Percentiles rank a stretch among this genome's conserved stretches.
Evolutionary conservation across 2,329 filamentous ascomycete genomes (phyloP).

Genomic region (Microascus cirrosus): DNA sequence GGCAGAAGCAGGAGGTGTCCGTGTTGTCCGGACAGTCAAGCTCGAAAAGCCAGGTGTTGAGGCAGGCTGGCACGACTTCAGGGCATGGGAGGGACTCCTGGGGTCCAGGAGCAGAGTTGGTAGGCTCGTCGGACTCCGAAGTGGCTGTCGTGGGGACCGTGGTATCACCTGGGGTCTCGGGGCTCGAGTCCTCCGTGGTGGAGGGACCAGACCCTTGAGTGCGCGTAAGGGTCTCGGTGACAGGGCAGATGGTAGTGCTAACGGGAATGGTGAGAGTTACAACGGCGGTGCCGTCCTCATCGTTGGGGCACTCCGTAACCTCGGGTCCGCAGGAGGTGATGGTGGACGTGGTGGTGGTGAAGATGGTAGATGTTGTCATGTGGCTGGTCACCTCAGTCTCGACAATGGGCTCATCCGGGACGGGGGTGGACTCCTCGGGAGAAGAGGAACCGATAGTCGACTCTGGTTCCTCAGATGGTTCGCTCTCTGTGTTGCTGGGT

Average conservation of each 20-base stretch:
- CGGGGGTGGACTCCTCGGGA: conserved; percentile 6
- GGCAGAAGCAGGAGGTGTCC: conserved; percentile 79
- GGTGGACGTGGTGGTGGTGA: conserved; percentile 35
- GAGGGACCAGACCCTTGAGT: conserved; percentile 16
- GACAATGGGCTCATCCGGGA: neutral
- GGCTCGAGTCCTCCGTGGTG: conserved; percentile 5
- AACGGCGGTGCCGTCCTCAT: conserved; percentile 29
- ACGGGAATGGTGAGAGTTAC: conserved; percentile 43
- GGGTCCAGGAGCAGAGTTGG: conserved; percentile 17
- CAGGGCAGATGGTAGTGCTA: conserved; percentile 50
- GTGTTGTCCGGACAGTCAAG: conserved; percentile 75
- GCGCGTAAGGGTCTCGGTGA: conserved; percentile 40
- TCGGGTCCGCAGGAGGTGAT: conserved; percentile 36
- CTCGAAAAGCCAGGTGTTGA: conserved; percentile 79
- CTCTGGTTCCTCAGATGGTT: conserved; percentile 9
- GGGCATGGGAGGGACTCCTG: conserved; percentile 47
- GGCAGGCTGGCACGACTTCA: conserved; percentile 68
- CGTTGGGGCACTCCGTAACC: conserved; percentile 39
- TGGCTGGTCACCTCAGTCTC: conserved; percentile 21
- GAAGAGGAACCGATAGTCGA: conserved; percentile 8
- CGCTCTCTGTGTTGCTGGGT: conserved; percentile 10
- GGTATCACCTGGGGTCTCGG: conserved; percentile 6
- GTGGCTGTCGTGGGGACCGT: conserved; percentile 39
- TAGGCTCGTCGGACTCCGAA: conserved; percentile 8
- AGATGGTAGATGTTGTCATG: conserved; percentile 36